These are phyloP conservation scores for Yamadazyma diospyri DNA, from an alignment of 1,139 yeast genomes.

Conservation along the genomic window DNA sequence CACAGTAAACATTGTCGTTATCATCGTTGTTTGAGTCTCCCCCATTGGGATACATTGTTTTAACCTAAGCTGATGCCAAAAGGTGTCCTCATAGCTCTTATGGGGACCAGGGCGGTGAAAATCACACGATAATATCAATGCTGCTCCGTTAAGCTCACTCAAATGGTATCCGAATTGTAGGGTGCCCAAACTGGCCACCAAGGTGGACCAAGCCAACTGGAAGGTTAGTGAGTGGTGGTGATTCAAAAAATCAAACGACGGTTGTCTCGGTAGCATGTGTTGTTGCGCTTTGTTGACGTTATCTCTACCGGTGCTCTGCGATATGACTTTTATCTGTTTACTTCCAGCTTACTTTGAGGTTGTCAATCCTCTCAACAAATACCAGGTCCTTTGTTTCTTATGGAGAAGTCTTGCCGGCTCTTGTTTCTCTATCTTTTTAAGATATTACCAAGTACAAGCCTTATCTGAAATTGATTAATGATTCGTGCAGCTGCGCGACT, in stretches of 20 bases:
- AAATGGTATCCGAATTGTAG: conserved; percentile 90
- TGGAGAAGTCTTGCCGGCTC: no score
- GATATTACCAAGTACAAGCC: no score
- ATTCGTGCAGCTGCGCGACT: no score
- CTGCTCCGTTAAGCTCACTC: conserved; percentile 87
- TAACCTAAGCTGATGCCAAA: conserved; percentile 25
- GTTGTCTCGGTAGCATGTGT: conserved; percentile 6
- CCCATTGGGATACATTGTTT: conserved; percentile 29
- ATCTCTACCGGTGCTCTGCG: no score
- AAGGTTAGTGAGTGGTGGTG: conserved; percentile 25
- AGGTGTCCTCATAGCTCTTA: conserved; percentile 22
- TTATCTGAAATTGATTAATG: no score
- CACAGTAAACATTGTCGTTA: conserved; percentile 36
- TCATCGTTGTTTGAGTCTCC: conserved; percentile 21
- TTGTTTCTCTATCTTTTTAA: no score
- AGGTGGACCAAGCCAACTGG: conserved; percentile 32
- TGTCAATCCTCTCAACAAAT: no score
- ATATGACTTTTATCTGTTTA: no score
- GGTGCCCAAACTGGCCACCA: conserved; percentile 63
- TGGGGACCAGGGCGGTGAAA: conserved; percentile 21
- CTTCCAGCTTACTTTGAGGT: no score
- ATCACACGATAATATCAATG: conserved; percentile 52
- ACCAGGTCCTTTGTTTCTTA: no score
- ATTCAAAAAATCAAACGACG: conserved; percentile 14
- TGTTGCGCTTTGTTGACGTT: no score